These are phyloP conservation scores for Rugiboletus extremiorientalis DNA, from an alignment of 1,284 basidiomycete species.

Conservation along the genomic window DNA sequence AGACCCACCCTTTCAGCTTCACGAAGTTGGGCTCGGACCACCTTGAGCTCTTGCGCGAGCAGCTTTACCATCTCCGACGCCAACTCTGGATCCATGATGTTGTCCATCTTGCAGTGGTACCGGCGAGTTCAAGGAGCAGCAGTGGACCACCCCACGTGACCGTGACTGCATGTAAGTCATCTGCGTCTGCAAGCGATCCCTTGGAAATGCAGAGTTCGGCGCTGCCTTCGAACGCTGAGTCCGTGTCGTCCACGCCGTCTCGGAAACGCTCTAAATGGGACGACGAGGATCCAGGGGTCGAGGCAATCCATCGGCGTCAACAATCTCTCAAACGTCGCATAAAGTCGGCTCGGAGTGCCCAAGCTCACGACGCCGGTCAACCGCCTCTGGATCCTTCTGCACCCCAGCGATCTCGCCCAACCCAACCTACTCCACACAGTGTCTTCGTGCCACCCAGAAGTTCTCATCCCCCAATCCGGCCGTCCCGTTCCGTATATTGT, in stretches of 20 bases:
- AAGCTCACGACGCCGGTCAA: constrained; percentile 13
- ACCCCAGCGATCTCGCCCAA: constrained; percentile 11
- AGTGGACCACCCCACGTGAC: constrained; percentile 17
- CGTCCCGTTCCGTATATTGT: constrained; percentile 89
- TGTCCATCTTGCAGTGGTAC: constrained; percentile 24
- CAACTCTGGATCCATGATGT: constrained; percentile 25
- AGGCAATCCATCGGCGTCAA: constrained; percentile 30
- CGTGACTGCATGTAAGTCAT: background rate
- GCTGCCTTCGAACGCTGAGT: constrained; percentile 4
- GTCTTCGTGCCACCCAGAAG: constrained; percentile 74
- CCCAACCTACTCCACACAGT: constrained; percentile 45
- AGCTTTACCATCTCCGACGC: constrained; percentile 27
- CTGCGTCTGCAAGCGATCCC: too few species aligned
- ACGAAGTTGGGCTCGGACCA: constrained; percentile 19
- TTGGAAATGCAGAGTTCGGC: constrained; percentile 12
- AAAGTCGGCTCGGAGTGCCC: constrained; percentile 35
- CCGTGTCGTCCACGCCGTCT: constrained; percentile 44
- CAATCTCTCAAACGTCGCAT: constrained; percentile 47
- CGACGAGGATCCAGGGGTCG: constrained; percentile 44
- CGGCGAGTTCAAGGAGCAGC: too few species aligned
- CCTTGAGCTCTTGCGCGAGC: constrained; percentile 28
- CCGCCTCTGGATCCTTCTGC: constrained; percentile 16
- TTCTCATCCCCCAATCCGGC: constrained; percentile 70
- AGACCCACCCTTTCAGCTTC: constrained; percentile 20
- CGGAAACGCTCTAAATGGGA: constrained; percentile 77